Base-by-base conservation (phyloP, 441 rosid species). In the Populus hybrid region DNA sequence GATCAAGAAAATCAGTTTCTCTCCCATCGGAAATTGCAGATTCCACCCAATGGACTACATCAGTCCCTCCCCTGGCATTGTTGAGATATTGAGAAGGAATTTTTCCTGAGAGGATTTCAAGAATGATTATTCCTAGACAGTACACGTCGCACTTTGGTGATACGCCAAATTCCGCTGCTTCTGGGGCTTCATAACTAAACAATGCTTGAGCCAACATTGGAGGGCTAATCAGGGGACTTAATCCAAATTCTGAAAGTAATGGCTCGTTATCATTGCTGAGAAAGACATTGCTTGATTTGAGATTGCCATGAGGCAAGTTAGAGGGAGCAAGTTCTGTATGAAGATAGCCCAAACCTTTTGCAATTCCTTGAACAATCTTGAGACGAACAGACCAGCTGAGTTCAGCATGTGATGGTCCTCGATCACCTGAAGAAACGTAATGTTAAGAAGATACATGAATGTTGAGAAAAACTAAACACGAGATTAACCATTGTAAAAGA, bases 81-180 rank as follows among this genome's bases (percentile, higher is more conserved):
- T 76, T 88, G 23, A 82, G 76, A 79, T 84, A 91, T 6, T 89
- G 92, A 3, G 88, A 82, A 42, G 97, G 97, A 63, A 82, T 77
- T 69, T 89, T 90, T 21, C 95, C 93, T 4, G 97, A 90, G 2
- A 93, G 82, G 74, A 89, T 88, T 82, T 95, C 96, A 1, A 95
- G 88, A 33, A 92, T 89, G 65, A 95, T 71, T 0, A 91, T 80
- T 70, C 99, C 97, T 38, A 92, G 82, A 75, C 95, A 89, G 78
- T 81, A 95, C 1, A 92, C 92, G n/a, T 93, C 98, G 0, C 93
- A 85, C 80, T 90, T 90, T 0, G 81, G 87, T 0, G 95, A 87
- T 10, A 89, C 82, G 11, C 84, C 88, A 2, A 42, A 20, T 33
- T 82, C 76, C 2, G 64, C 61, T 2, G 84, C 89, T 81, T 90